Conservation (phyloP, 2,329 filamentous ascomycete genomes). For the Colletotrichum sp. region DNA sequence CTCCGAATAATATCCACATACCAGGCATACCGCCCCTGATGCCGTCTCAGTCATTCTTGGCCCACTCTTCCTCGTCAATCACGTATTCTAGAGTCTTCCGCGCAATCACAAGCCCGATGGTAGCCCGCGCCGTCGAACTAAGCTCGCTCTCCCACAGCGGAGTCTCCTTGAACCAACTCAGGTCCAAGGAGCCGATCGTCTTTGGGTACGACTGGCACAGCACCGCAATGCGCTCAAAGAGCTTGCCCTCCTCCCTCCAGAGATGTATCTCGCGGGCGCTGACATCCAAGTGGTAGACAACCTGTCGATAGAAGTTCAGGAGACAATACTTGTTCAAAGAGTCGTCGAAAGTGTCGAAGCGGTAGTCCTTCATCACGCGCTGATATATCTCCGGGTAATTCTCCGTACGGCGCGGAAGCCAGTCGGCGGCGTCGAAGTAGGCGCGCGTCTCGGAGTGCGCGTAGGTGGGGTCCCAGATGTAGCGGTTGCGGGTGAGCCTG, state of each 20-base stretch:
- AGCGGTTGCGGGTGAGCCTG: background rate
- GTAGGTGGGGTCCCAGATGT: background rate
- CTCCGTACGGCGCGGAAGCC: background rate
- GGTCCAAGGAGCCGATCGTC: background rate
- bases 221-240: background rate
- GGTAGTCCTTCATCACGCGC: background rate
- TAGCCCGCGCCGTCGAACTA: background rate
- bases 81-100: accelerated
- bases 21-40: accelerated
- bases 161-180: background rate
- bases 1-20: accelerated
- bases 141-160: background rate
- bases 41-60: background rate
- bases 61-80: background rate
- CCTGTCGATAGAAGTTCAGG: background rate
- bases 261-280: background rate
- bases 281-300: accelerated
- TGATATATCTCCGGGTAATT: background rate
- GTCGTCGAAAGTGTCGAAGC: background rate
- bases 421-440: background rate
- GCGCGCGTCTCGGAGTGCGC: background rate
- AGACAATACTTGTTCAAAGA: background rate
- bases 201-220: background rate
- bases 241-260: background rate
- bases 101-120: background rate